These are phyloP conservation scores for Calvatia gigantea DNA, from an alignment of 768 basidiomycete genomes.

Conservation along the genomic window DNA sequence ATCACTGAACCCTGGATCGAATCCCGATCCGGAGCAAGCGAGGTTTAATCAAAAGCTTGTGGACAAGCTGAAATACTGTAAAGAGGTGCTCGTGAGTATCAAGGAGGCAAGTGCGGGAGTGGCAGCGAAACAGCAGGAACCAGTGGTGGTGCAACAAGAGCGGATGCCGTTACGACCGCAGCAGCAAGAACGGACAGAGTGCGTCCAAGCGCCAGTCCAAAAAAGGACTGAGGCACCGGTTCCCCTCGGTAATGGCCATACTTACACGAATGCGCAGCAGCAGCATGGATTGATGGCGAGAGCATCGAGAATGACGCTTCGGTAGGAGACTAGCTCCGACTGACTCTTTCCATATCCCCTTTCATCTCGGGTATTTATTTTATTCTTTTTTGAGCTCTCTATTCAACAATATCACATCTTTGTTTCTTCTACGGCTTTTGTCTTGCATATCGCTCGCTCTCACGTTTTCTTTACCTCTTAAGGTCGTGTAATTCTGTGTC, in stretches of 20 bases:
- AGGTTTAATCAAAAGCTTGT: conserved; percentile 64
- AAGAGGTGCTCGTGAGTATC: conserved; percentile 77
- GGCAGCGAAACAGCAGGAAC: conserved; percentile 10
- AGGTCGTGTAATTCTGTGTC: no score
- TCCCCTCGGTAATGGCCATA: background rate
- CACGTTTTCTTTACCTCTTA: no score
- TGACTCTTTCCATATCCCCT: background rate
- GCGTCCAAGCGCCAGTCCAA: background rate
- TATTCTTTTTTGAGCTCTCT: no score
- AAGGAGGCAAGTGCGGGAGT: conserved; percentile 46
- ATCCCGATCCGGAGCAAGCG: conserved; percentile 47
- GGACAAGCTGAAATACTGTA: conserved; percentile 83
- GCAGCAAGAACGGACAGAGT: background rate
- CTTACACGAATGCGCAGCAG: background rate
- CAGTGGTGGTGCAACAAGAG: background rate
- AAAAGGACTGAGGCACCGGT: conserved; percentile 1
- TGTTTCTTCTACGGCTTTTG: background rate
- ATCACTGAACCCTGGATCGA: conserved; percentile 32
- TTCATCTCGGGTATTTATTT: background rate
- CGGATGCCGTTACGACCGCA: background rate
- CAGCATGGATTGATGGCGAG: conserved; percentile 12
- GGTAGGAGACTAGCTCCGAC: conserved; percentile 1
- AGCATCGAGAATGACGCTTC: conserved; percentile 17
- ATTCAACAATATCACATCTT: no score
- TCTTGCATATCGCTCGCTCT: background rate